Base-by-base conservation (phyloP, 1,139 yeast genomes). In the Yamadazyma epiphylla region DNA sequence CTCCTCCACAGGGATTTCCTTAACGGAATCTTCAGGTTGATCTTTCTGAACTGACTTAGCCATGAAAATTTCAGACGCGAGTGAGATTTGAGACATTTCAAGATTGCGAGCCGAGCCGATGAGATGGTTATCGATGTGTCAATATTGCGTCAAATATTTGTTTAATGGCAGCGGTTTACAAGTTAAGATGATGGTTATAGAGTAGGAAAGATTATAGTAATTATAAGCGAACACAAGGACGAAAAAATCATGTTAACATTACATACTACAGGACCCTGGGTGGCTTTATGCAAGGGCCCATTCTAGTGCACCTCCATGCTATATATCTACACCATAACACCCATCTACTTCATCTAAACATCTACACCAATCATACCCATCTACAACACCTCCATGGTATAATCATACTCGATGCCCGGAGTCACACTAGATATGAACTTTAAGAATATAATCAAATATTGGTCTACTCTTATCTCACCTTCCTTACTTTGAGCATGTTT, bases 381-480 rank as follows among this genome's bases (percentile, higher is more conserved):
- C 55, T 55, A 80, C 49, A 81, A 67, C 4, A 87, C 91, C 53
- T 87, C 89, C 96, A 89, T 91, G 23, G 97, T 89, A 54, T 88
- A 88, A 50, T 91, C 98, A 56, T 89, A 94, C 57, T 89, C 96
- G 34, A 91, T 88, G 9, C 96, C 96, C 0, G 99, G 99, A 3
- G 95, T 89, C 10, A 94, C 97, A 60, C 96, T 86, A 10, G 97
- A 86, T 34, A 91, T 89, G 49, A 91, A 91, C 58, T 94, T 94
- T 48, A 91, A 70, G 53, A 91, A 91, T 9, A 89, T 82, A 24
- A 91, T 71, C 45, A 91, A 63, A 52, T 91, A 91, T 50, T 88
- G 96, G 54, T 91, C 98, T 1, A 83, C 96, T 27, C 96, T 69
- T 9, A 91, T 69, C 0, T 59, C 65, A 4, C 36, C 30, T 44